A percentile compares a stretch with the other conserved stretches of the same genome.
Conservation (phyloP, 768 basidiomycete genomes). For the Naganishia antarctica region DNA sequence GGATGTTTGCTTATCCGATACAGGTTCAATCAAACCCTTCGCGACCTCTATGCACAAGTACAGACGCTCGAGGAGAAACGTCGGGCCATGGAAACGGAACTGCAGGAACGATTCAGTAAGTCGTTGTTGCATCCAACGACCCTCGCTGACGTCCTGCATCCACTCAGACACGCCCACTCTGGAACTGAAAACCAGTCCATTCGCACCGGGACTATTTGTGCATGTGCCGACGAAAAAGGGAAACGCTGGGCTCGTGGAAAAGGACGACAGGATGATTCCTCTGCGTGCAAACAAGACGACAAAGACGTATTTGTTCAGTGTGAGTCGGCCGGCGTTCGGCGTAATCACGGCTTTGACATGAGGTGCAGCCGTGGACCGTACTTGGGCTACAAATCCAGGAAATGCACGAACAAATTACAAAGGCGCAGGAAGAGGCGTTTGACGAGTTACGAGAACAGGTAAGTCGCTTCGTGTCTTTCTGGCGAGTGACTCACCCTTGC, state of each 20-base stretch:
- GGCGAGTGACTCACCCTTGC: neutral
- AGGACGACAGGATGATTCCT: constrained; percentile 9
- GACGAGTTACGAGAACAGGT: constrained; percentile 66
- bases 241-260: constrained; percentile 4
- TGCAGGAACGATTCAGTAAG: constrained; percentile 25
- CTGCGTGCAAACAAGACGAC: constrained; percentile 23
- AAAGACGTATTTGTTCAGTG: constrained; percentile 35
- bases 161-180: constrained; percentile 13
- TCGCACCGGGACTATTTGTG: constrained; percentile 13
- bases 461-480: constrained; percentile 23
- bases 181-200: constrained; percentile 20
- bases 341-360: neutral
- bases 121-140: neutral
- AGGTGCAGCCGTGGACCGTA: constrained; percentile 38
- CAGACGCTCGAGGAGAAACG: constrained; percentile 26
- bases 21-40: constrained; percentile 23
- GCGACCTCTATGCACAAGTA: constrained; percentile 30
- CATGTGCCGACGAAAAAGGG: constrained; percentile 19
- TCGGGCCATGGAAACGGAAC: constrained; percentile 32
- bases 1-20: neutral
- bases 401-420: constrained; percentile 31
- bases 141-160: neutral
- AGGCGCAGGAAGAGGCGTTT: constrained; percentile 56
- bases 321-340: constrained; percentile 23
- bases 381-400: constrained; percentile 36